Conservation (phyloP, 345 rosid species). For the Streptanthus diversifolius region DNA sequence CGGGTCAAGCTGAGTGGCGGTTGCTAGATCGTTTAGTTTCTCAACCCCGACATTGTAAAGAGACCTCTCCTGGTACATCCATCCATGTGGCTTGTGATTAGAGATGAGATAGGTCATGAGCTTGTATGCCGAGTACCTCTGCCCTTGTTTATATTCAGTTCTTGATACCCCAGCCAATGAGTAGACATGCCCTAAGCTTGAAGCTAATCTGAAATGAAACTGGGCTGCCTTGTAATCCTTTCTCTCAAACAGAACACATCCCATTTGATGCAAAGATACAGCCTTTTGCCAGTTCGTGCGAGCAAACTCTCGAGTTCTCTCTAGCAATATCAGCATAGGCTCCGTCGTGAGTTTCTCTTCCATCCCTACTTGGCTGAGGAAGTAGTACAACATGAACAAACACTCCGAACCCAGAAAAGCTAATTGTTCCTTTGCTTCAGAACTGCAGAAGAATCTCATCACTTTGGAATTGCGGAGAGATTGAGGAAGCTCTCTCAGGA, state of each 20-base stretch:
- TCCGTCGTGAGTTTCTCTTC: slow-evolving; percentile 49
- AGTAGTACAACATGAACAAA: slow-evolving; percentile 74
- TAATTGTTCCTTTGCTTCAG: slow-evolving; percentile 57
- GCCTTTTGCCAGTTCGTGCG: slow-evolving; percentile 69
- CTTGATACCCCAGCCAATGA: slow-evolving; percentile 80
- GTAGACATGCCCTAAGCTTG: slow-evolving; percentile 74
- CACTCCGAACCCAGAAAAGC: slow-evolving; percentile 50
- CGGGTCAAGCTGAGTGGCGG: slow-evolving; percentile 85
- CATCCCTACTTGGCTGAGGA: slow-evolving; percentile 79
- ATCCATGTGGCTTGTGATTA: slow-evolving; percentile 62
- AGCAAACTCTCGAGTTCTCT: slow-evolving; percentile 65
- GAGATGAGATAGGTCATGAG: slow-evolving; percentile 59
- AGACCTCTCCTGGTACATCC: slow-evolving; percentile 96
- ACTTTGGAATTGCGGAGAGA: slow-evolving; percentile 49
- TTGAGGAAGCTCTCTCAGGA: slow-evolving; percentile 69
- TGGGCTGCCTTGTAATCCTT: slow-evolving; percentile 56
- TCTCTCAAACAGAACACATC: slow-evolving; percentile 67
- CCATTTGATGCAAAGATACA: slow-evolving; percentile 74
- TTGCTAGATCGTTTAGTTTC: slow-evolving; percentile 56
- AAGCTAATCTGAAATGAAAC: slow-evolving; percentile 62
- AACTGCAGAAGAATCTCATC: slow-evolving; percentile 55
- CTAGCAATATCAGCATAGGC: slow-evolving; percentile 49
- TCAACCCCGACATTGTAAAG: slow-evolving; percentile 57
- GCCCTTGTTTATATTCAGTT: slow-evolving; percentile 72
- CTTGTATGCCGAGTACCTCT: slow-evolving; percentile 60